Evolutionary conservation across 805 yeast genomes (phyloP).

Genomic region (Metschnikowia santaceciliae): DNA sequence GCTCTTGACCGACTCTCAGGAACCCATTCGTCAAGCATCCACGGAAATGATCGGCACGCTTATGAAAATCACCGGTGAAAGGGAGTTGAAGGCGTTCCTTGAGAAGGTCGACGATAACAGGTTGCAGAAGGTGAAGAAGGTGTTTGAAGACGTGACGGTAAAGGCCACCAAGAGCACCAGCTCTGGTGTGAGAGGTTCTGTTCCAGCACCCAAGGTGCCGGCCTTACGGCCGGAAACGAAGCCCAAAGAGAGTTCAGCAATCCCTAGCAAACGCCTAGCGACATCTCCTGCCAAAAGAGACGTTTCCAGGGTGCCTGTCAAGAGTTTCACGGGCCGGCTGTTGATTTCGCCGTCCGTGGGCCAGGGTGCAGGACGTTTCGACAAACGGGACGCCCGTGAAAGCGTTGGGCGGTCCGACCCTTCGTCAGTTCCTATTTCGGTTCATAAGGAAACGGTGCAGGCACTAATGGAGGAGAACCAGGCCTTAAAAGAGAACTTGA

Average conservation of each 20-base stretch:
- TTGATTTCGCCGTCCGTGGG: conserved; percentile 24
- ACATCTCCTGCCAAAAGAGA: conserved; percentile 52
- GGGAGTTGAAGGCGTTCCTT: conserved; percentile 55
- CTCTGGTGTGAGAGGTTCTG: not conserved
- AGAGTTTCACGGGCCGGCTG: conserved; percentile 43
- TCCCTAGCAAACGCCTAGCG: conserved; percentile 69
- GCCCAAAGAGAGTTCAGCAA: conserved; percentile 12
- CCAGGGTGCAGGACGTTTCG: not conserved
- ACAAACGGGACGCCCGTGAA: conserved; percentile 4
- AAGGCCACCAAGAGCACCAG: conserved; percentile 18
- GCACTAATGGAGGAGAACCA: conserved; percentile 52
- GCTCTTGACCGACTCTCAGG: conserved; percentile 77
- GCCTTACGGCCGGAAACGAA: conserved; percentile 5
- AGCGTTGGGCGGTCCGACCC: not conserved
- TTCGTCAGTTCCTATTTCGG: not conserved
- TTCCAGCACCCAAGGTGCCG: conserved; percentile 5
- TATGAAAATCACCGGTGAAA: conserved; percentile 77
- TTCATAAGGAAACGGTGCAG: conserved; percentile 24
- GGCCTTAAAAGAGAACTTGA: conserved; percentile 33
- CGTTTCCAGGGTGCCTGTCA: conserved; percentile 23
- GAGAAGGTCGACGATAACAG: conserved; percentile 77
- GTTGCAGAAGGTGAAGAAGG: conserved; percentile 59
- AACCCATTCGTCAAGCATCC: conserved; percentile 74
- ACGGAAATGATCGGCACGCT: conserved; percentile 76
- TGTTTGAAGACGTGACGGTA: conserved; percentile 53